Base-by-base conservation (phyloP, 2,329 filamentous ascomycete species). In the Aspergillus pseudoterreus region DNA sequence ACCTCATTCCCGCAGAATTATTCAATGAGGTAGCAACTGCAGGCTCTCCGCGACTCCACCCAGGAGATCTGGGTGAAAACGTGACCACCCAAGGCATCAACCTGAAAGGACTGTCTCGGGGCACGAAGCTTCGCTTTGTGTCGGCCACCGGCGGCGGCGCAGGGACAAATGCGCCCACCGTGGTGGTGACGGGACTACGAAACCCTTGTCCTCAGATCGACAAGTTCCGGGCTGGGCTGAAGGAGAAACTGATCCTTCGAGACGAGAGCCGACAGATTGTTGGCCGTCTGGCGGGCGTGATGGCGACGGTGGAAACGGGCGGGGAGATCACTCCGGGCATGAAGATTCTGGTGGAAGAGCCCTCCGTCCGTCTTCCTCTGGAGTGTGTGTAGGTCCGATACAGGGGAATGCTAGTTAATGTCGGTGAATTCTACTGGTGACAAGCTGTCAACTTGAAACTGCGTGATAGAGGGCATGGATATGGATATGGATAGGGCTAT, bases 31-130 rank as follows among this genome's bases (percentile, higher is more conserved):
- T 21, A 9, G 17, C 39, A 4, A 8, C 9, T 30, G 27, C 6
- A 30, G 8, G 8, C 27, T 30, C 27, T 11, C 27, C 15, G 10
- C 17, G 19, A 19, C 39, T 42, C 17, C 1, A n/a, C 5, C 32
- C 52, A 0, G 55, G 55, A 4, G 41, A 35, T 0, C 21, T 57
- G 1, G 55, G 55, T 2, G 47, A 57, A 21, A 57, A 57, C 30
- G 44, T 57, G 14, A 55, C 52, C 11, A 57, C 55, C 1, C 38
- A 49, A 21, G 53, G 55, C 1, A 44, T 55, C 12, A 50, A 57
- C 17, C 41, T 57, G 24, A 33, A 50, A 11, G 17, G 32, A 3
- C 14, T 57, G 3, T 24, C 44, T 6, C 21, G 24, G 0, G 53
- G 50, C 1, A 51, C 55, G 9, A 47, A 51, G 12, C 12, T 57